Evolutionary conservation across 441 rosid species (phyloP), one percentile per base, ranked within the genome.

Genomic region (Pelargonium cotyledonis): DNA sequence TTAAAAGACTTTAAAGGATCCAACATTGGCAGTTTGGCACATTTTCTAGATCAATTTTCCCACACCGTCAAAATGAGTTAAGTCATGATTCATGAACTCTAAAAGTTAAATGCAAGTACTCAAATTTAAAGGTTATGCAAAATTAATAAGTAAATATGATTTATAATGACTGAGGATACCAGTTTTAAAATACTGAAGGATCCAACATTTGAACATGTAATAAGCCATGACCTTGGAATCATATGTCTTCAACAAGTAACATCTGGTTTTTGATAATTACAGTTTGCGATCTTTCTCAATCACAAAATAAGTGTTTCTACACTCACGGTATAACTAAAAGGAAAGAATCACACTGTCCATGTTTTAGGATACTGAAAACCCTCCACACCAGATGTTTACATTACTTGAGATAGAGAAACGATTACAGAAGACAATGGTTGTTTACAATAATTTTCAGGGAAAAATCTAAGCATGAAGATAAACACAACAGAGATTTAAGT

Each of bases 401-500:
- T 51, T 51, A 51, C 19, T n/a, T 5, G 15, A 51, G 58, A n/a
- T 51, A 8, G 58, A 5, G 58, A 7, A 51, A 51, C 8, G 1
- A 15, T 51, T 4, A n/a, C 46, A 16, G n/a, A 15, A 5, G 8
- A n/a, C 15, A 5, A 51, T n/a, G 58, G 58, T 1, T n/a, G 19
- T 15, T 51, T 6, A 51, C 15, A 15, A 51, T 51, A 51, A 51
- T 51, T 51, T 0, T 5, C 18, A 15, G 58, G 18, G 21, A 15
- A 51, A 29, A 51, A 51, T n/a, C 18, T 51, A 51, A 3, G n/a
- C 19, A 51, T 51, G 55, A 10, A 14, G 15, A 47, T 47, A 15
- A n/a, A 29, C 47, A 72, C 44, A 55, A 61, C 71, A 63, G 41
- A 73, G 29, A 66, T 47, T 74, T 11, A 57, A 29, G 35, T 29